These are phyloP conservation scores for Chlamydomonas sp. DNA, from an alignment of 139 green algal species.

Conservation along the genomic window DNA sequence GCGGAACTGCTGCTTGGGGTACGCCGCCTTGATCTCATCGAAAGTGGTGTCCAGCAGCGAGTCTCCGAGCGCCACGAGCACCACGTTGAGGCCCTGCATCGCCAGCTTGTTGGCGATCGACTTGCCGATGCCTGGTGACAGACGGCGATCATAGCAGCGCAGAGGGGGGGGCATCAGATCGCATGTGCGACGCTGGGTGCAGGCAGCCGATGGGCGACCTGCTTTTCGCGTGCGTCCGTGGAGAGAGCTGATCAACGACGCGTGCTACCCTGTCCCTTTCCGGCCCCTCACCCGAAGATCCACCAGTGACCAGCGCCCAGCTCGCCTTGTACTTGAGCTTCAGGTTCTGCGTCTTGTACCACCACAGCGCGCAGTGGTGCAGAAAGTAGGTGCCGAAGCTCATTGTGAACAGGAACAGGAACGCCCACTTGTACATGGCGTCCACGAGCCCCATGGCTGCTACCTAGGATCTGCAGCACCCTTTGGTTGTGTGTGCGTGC, in stretches of 20 bases:
- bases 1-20: constrained; percentile 60
- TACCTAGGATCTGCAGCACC: too few species aligned
- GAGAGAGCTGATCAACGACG: constrained; percentile 1
- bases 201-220: too few species aligned
- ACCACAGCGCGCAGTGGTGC: constrained; percentile 54
- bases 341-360: constrained; percentile 74
- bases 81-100: constrained; percentile 80
- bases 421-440: constrained; percentile 24
- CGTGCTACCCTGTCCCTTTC: too few species aligned
- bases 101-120: constrained; percentile 71
- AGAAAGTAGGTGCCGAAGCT: constrained; percentile 56
- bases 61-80: constrained; percentile 79
- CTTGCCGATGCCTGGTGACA: constrained; percentile 82
- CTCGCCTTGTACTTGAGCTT: constrained; percentile 78
- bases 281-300: constrained; percentile 75
- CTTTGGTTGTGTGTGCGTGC: too few species aligned
- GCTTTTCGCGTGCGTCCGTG: too few species aligned
- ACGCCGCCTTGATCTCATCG: constrained; percentile 57
- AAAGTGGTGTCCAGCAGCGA: constrained; percentile 61
- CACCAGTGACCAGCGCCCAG: constrained; percentile 90
- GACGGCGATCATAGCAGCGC: background rate
- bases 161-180: too few species aligned
- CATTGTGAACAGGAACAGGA: constrained; percentile 18
- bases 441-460: constrained; percentile 6
- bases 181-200: background rate